These are phyloP conservation scores for Alternaria gansuensis DNA, from an alignment of 2,329 filamentous ascomycete genomes.

Conservation along the genomic window DNA sequence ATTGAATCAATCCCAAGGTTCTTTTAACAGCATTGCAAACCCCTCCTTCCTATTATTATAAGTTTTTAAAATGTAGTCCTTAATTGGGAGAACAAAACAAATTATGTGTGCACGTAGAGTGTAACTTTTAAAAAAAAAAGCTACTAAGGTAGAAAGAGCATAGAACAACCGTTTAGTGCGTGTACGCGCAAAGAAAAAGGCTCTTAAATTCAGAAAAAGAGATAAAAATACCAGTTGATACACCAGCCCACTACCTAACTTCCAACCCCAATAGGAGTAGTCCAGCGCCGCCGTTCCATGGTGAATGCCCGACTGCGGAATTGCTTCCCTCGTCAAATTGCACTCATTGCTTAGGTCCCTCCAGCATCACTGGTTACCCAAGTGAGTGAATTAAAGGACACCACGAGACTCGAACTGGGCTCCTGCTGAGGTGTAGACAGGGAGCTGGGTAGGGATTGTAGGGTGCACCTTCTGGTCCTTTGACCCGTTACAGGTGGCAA, in stretches of 20 bases:
- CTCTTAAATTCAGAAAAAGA: conserved; percentile 9
- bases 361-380: conserved; percentile 55
- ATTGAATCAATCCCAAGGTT: conserved; percentile 5
- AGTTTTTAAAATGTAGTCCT: background rate
- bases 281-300: conserved; percentile 55
- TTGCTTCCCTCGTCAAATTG: conserved; percentile 55
- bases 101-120: background rate
- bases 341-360: conserved; percentile 55
- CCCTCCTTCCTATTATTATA: background rate
- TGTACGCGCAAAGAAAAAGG: background rate
- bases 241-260: conserved; percentile 48
- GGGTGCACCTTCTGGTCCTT: conserved; percentile 45
- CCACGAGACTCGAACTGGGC: conserved; percentile 56
- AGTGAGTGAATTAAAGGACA: conserved; percentile 51
- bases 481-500: conserved; percentile 50
- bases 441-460: conserved; percentile 44
- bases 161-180: too few species aligned
- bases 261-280: conserved; percentile 52
- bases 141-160: background rate
- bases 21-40: conserved; percentile 8
- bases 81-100: background rate
- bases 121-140: background rate
- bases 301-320: conserved; percentile 55
- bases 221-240: conserved; percentile 51
- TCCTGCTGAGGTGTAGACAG: conserved; percentile 47